Conservation (phyloP, 805 yeast genomes). For the Zygoascus flipseniorum region DNA sequence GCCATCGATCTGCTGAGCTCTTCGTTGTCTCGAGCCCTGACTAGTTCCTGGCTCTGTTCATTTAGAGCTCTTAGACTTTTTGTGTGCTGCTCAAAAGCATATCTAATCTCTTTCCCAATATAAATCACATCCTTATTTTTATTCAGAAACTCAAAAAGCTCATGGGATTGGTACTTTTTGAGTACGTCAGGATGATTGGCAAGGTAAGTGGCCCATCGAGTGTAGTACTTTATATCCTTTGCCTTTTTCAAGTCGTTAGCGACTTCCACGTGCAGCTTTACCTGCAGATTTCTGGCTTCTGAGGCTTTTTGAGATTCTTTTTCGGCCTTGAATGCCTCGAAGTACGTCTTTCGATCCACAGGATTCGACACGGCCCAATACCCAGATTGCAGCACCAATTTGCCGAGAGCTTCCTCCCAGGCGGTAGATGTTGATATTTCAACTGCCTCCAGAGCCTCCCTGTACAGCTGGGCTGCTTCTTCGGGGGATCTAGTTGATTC, state of each 20-base stretch:
- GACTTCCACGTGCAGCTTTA: slow-evolving; percentile 43
- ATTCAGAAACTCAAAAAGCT: slow-evolving; percentile 28
- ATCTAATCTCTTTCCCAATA: slow-evolving; percentile 43
- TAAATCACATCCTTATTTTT: slow-evolving; percentile 35
- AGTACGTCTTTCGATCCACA: slow-evolving; percentile 46
- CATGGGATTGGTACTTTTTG: slow-evolving; percentile 32
- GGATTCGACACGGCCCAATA: slow-evolving; percentile 67
- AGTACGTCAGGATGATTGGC: slow-evolving; percentile 55
- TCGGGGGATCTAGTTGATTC: background rate
- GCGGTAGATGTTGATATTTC: slow-evolving; percentile 26
- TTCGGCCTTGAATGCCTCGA: slow-evolving; percentile 48
- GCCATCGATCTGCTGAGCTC: slow-evolving; percentile 11
- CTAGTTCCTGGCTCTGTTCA: slow-evolving; percentile 15
- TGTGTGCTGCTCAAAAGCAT: slow-evolving; percentile 46
- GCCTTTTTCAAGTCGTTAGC: slow-evolving; percentile 41
- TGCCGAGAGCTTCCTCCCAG: slow-evolving; percentile 54
- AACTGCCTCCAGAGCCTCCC: background rate
- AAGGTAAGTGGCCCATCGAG: slow-evolving; percentile 59
- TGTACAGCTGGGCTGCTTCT: background rate
- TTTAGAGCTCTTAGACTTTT: slow-evolving; percentile 29
- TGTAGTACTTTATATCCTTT: slow-evolving; percentile 41
- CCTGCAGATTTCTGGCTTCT: slow-evolving; percentile 38
- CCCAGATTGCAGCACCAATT: slow-evolving; percentile 47
- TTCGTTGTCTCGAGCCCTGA: slow-evolving; percentile 19
- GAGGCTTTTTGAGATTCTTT: slow-evolving; percentile 32